Base-by-base conservation (phyloP, 305 asterid species). In the Fraxinus sp. region DNA sequence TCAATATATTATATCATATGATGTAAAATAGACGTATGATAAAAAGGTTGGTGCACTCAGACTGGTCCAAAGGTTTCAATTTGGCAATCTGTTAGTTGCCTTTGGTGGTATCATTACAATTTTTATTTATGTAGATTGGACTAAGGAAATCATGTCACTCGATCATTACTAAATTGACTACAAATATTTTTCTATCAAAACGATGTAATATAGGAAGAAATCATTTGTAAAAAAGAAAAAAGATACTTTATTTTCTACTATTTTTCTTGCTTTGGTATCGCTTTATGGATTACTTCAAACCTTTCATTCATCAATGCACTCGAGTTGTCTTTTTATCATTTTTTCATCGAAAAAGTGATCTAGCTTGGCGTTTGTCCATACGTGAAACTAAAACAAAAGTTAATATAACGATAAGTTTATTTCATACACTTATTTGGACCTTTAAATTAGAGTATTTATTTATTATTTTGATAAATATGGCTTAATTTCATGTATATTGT, bases 51-150 rank as follows among this genome's bases (percentile, higher is more conserved):
- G 72, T 49, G 13, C 37, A 77, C 72, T 74, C 70, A 36, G 92
- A 89, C 89, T 88, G 57, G 46, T 91, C 88, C 91, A 91, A 89
- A 85, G 66, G 83, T 80, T 86, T 84, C 89, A 82, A 83, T 84
- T 81, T 85, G 86, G 41, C 75, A 30, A 70, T 13, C 3, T 30
- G 41, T 70, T 30, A 32, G 39, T 70, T 64, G 72, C 73, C n/a
- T 64, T 62, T 64, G 16, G 22, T 32, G 33, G 33, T 30, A 28
- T 32, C 36, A 5, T 28, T 13, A 28, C 22, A 14, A 11, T 11
- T 44, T 44, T 44, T 44, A 49, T 52, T 52, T 14, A 16, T 52
- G 57, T 46, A 14, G 20, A 14, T 14, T 49, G 59, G 59, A 49
- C 59, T 46, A 22, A 20, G 24, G 71, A 49, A 49, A 49, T 16